Evolutionary conservation across 2,329 filamentous ascomycete genomes (phyloP).

Genomic region (Penicillium janthinellum): DNA sequence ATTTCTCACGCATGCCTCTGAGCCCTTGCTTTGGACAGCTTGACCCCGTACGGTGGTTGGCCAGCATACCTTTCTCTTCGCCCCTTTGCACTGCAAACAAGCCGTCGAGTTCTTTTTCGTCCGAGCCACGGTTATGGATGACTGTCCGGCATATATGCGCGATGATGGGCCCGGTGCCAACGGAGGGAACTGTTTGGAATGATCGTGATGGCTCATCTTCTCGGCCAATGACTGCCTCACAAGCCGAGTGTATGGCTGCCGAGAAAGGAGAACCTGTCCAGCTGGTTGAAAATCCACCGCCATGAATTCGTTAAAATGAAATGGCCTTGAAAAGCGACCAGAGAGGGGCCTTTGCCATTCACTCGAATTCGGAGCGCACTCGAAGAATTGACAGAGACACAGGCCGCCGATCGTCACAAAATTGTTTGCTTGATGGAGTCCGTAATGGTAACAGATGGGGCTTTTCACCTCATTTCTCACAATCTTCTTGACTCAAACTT

Average conservation of each 20-base stretch:
- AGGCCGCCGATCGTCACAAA: conserved; percentile 1
- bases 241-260: not conserved
- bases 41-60: not conserved
- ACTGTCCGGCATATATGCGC: conserved; percentile 22
- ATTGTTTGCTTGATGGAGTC: not conserved
- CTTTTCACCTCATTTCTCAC: not conserved
- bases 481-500: not conserved
- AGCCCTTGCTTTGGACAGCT: not conserved
- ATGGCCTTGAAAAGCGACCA: not conserved
- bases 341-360: not conserved
- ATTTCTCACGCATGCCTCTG: not conserved
- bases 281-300: not conserved
- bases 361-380: not conserved
- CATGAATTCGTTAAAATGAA: not conserved
- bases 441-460: not conserved
- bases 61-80: conserved; percentile 38
- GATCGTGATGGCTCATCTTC: conserved; percentile 22
- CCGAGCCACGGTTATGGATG: conserved; percentile 27
- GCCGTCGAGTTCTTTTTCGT: conserved; percentile 42
- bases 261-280: not conserved
- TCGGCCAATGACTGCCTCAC: not conserved
- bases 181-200: conserved; percentile 28
- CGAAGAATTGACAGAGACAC: not conserved
- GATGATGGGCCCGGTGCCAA: conserved; percentile 31
- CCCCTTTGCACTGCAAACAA: conserved; percentile 38